Evolutionary conservation across 164 flowering plant genomes (phyloP).

Genomic region (Aristolochia contorta): DNA sequence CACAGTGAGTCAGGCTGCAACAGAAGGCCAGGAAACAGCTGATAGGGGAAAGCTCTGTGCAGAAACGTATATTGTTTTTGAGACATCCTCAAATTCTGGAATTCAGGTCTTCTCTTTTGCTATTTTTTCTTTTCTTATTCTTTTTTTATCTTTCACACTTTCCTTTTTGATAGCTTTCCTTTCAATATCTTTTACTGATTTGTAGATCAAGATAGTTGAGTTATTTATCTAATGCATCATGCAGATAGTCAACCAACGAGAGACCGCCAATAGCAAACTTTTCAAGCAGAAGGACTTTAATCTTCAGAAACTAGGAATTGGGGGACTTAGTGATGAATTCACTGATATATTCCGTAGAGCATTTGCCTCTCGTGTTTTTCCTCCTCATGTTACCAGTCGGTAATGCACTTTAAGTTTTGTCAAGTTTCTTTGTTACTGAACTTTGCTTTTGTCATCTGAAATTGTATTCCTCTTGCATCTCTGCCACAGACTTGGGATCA

Average conservation of each 20-base stretch:
- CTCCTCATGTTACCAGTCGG: conserved; percentile 86
- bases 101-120: conserved; percentile 50
- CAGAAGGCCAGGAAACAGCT: conserved; percentile 49
- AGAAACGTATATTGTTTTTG: conserved; percentile 81
- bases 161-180: not conserved
- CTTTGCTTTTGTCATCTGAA: not conserved
- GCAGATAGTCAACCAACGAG: conserved; percentile 94
- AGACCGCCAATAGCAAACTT: conserved; percentile 83
- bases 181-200: not conserved
- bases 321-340: conserved; percentile 93
- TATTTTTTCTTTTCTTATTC: not conserved
- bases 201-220: not conserved
- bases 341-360: conserved; percentile 97
- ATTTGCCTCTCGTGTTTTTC: conserved; percentile 97
- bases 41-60: conserved; percentile 74
- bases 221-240: conserved; percentile 6
- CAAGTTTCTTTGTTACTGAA: not conserved
- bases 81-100: conserved; percentile 70
- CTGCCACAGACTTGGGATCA: conserved; percentile 76
- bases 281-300: conserved; percentile 92
- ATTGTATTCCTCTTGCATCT: conserved; percentile 5
- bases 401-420: conserved; percentile 16
- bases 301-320: conserved; percentile 80
- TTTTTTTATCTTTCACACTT: not conserved
- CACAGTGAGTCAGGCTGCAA: conserved; percentile 66